phyloP scores from a whole-genome alignment of 371 early-diverging fungal species.

The Mortierella sp. region DNA sequence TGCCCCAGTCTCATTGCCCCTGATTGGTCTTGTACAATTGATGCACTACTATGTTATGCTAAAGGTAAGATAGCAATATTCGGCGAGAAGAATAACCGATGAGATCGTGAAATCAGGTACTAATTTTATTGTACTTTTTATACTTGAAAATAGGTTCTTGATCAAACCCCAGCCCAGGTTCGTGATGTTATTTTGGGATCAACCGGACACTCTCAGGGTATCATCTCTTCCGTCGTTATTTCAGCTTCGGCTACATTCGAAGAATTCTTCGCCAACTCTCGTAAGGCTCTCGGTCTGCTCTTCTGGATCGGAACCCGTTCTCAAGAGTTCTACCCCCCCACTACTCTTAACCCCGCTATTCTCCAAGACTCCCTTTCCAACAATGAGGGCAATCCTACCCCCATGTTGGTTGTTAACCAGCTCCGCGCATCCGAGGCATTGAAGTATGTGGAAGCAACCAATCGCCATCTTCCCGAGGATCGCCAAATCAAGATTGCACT shows the following conservation, averaged over 20 bases:
- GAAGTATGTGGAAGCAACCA: conserved; percentile 87
- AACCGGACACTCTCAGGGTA: conserved; percentile 96
- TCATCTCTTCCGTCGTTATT: conserved; percentile 92
- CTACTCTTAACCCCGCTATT: conserved; percentile 89
- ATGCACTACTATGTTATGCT: conserved; percentile 86
- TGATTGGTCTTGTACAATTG: conserved; percentile 92
- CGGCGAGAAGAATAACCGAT: neutral
- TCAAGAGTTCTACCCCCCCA: conserved; percentile 89
- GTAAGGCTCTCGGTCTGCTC: conserved; percentile 89
- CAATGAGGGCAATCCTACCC: conserved; percentile 94
- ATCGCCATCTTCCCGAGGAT: conserved; percentile 85
- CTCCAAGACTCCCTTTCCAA: conserved; percentile 89
- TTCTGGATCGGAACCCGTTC: conserved; percentile 94
- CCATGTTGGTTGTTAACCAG: conserved; percentile 91
- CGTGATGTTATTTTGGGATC: conserved; percentile 76
- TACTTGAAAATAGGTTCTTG: conserved; percentile 53
- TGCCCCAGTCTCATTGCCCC: conserved; percentile 89
- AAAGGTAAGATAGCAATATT: conserved; percentile 62
- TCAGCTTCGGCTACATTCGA: conserved; percentile 86
- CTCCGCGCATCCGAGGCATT: conserved; percentile 81
- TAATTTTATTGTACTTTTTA: neutral
- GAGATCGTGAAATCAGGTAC: conserved; percentile 7
- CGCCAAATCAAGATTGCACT: conserved; percentile 87
- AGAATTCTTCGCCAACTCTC: conserved; percentile 83
- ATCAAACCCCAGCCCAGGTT: conserved; percentile 63